A percentile compares a stretch with the other conserved stretches of the same genome.
Evolutionary conservation across 1,284 basidiomycete genomes (phyloP).

Genomic region (Rhizoctonia solani): DNA sequence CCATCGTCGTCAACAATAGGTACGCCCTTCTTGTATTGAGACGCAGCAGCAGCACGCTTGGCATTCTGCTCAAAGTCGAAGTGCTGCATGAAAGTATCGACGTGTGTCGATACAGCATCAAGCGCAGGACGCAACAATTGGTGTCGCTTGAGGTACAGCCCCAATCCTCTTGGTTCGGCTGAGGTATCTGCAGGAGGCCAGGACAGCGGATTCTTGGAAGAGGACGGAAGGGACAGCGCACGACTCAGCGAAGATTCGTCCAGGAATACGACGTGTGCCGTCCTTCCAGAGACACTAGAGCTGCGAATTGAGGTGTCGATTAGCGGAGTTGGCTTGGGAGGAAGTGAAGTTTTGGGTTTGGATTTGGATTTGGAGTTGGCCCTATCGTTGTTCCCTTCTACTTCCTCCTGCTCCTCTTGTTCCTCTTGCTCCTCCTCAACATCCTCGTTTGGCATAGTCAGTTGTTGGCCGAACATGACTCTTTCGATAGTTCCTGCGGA

Average conservation of each 20-base stretch:
- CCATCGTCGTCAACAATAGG: slow-evolving; percentile 90
- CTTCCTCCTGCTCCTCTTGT: slow-evolving; percentile 38
- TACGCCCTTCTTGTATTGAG: slow-evolving; percentile 74
- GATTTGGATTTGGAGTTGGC: slow-evolving; percentile 29
- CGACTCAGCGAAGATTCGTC: slow-evolving; percentile 71
- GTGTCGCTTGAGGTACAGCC: slow-evolving; percentile 69
- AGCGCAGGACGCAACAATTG: slow-evolving; percentile 70
- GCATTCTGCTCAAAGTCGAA: slow-evolving; percentile 74
- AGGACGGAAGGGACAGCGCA: slow-evolving; percentile 53
- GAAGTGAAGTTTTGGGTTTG: slow-evolving; percentile 39
- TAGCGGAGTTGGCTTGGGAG: slow-evolving; percentile 61
- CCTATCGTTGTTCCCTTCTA: slow-evolving; percentile 39
- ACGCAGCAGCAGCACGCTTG: slow-evolving; percentile 58
- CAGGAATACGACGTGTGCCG: slow-evolving; percentile 78
- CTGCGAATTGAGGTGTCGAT: slow-evolving; percentile 5
- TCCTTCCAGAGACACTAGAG: slow-evolving; percentile 61
- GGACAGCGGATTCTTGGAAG: slow-evolving; percentile 50
- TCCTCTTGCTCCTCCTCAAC: slow-evolving; percentile 39
- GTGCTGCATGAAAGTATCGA: slow-evolving; percentile 72
- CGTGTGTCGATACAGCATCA: slow-evolving; percentile 69
- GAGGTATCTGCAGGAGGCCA: slow-evolving; percentile 60
- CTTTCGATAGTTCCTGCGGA: slow-evolving; percentile 74
- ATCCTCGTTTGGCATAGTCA: not conserved
- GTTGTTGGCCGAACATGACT: slow-evolving; percentile 56
- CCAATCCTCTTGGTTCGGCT: slow-evolving; percentile 62